phyloP scores from a whole-genome alignment of 108 stramenopile species.

The Nannochloropsis salina region DNA sequence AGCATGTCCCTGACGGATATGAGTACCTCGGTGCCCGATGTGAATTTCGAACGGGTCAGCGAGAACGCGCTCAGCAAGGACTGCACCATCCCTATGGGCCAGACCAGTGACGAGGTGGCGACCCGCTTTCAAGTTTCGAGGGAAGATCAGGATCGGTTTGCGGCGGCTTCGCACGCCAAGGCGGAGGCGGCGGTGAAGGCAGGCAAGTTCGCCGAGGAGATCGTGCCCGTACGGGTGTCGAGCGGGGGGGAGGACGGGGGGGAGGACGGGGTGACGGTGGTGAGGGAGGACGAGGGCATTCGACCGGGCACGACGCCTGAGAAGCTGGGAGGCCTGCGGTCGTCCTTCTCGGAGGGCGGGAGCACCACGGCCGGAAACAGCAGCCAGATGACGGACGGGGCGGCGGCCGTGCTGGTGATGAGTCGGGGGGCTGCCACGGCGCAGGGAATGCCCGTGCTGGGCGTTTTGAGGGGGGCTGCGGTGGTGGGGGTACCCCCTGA shows the following conservation, averaged over 20 bases:
- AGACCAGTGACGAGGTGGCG: constrained; percentile 87
- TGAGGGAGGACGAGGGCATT: constrained; percentile 83
- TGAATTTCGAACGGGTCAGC: constrained; percentile 50
- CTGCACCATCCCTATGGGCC: constrained; percentile 89
- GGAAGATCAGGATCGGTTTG: constrained; percentile 71
- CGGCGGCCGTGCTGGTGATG: constrained; percentile 85
- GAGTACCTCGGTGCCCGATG: constrained; percentile 21
- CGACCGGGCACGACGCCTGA: constrained; percentile 68
- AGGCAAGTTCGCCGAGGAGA: constrained; percentile 77
- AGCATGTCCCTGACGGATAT: constrained; percentile 61
- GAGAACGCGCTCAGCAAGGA: constrained; percentile 62
- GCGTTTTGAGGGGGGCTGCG: constrained; percentile 67
- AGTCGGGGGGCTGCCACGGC: constrained; percentile 62
- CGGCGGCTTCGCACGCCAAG: constrained; percentile 66
- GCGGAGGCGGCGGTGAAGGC: constrained; percentile 66
- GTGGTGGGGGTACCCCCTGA: constrained; percentile 80
- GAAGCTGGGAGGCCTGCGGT: constrained; percentile 65
- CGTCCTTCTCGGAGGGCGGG: constrained; percentile 75
- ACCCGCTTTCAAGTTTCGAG: constrained; percentile 59
- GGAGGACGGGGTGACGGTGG: constrained; percentile 28
- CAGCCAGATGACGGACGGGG: constrained; percentile 86
- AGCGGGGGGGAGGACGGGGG: constrained; percentile 47
- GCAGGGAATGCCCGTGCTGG: constrained; percentile 67
- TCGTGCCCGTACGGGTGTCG: constrained; percentile 64
- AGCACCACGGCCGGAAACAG: constrained; percentile 77